Conservation (phyloP, 495 filamentous ascomycete species). For the Xylaria bambusicola region DNA sequence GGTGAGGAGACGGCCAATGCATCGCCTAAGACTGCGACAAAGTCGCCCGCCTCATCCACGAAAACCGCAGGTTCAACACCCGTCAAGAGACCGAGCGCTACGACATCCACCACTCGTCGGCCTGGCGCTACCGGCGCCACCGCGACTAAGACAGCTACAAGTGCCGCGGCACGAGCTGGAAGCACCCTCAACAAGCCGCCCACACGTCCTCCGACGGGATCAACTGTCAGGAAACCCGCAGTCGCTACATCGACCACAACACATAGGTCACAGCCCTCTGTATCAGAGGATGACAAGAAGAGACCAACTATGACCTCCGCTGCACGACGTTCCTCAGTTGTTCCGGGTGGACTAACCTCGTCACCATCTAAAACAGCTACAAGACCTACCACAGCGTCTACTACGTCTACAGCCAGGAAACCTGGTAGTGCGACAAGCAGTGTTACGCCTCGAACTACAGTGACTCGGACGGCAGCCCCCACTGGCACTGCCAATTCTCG, state of each 20-base stretch:
- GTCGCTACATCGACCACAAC: slow-evolving; percentile 33
- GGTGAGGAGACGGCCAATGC: slow-evolving; percentile 32
- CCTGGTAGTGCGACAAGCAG: slow-evolving; percentile 36
- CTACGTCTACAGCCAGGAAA: slow-evolving; percentile 44
- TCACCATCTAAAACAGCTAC: slow-evolving; percentile 44
- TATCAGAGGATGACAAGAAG: slow-evolving; percentile 53
- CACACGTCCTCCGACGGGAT: slow-evolving; percentile 36
- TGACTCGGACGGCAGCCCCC: slow-evolving; percentile 29
- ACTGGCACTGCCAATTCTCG: slow-evolving; percentile 28
- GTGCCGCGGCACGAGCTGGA: slow-evolving; percentile 39
- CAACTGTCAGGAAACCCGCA: slow-evolving; percentile 39
- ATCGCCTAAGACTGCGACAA: slow-evolving; percentile 22
- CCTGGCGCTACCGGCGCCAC: slow-evolving; percentile 32
- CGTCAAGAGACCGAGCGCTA: slow-evolving; percentile 35
- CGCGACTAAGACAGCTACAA: slow-evolving; percentile 42
- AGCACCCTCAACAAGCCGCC: slow-evolving; percentile 41
- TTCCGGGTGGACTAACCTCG: slow-evolving; percentile 30
- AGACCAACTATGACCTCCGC: slow-evolving; percentile 38
- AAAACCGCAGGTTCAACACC: slow-evolving; percentile 29
- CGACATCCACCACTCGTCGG: slow-evolving; percentile 31
- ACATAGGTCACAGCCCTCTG: slow-evolving; percentile 46
- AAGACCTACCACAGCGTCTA: slow-evolving; percentile 36
- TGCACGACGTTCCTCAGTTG: slow-evolving; percentile 44
- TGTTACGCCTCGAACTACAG: slow-evolving; percentile 33
- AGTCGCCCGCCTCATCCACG: slow-evolving; percentile 30